phyloP scores from a whole-genome alignment of 2,329 filamentous ascomycete species.

The Cladosporium velox region DNA sequence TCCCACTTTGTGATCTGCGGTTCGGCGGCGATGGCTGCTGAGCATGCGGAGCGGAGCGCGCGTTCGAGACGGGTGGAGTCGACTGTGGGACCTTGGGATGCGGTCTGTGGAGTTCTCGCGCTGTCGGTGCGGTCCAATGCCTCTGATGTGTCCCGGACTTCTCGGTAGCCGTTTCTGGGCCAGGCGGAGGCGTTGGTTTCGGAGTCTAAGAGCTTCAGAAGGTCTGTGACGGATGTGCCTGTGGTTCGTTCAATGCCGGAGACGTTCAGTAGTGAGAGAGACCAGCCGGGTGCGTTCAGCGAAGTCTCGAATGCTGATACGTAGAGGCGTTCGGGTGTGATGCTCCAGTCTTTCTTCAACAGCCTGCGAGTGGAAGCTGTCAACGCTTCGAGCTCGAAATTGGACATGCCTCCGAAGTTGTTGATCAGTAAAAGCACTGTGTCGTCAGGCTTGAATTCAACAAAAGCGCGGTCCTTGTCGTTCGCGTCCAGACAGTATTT shows the following conservation, averaged over 20 bases:
- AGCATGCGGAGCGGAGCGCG: slow-evolving; percentile 46
- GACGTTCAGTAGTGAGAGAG: slow-evolving; percentile 57
- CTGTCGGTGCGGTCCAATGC: neutral
- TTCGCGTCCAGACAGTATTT: slow-evolving; percentile 50
- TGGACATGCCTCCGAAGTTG: slow-evolving; percentile 53
- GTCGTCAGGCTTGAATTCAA: slow-evolving; percentile 49
- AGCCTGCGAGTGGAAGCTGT: slow-evolving; percentile 44
- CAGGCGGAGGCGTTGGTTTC: slow-evolving; percentile 55
- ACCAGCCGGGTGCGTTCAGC: slow-evolving; percentile 59
- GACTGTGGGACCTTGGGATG: slow-evolving; percentile 31
- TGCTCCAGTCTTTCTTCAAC: slow-evolving; percentile 51
- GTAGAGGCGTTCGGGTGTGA: slow-evolving; percentile 51
- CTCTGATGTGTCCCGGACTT: slow-evolving; percentile 23
- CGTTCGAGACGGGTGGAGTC: slow-evolving; percentile 38
- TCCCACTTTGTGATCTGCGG: slow-evolving; percentile 65
- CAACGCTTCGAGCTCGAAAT: slow-evolving; percentile 52
- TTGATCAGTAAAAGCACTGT: slow-evolving; percentile 51
- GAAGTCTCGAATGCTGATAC: slow-evolving; percentile 55
- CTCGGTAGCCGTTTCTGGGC: slow-evolving; percentile 51
- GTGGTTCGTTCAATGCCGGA: slow-evolving; percentile 48
- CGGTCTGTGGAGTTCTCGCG: slow-evolving; percentile 43
- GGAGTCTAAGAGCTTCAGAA: slow-evolving; percentile 52
- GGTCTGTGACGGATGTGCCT: slow-evolving; percentile 41
- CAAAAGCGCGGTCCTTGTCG: slow-evolving; percentile 53
- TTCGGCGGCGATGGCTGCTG: slow-evolving; percentile 58